Base-by-base conservation (phyloP, 2,329 filamentous ascomycete genomes). In the Neonectria punicea region DNA sequence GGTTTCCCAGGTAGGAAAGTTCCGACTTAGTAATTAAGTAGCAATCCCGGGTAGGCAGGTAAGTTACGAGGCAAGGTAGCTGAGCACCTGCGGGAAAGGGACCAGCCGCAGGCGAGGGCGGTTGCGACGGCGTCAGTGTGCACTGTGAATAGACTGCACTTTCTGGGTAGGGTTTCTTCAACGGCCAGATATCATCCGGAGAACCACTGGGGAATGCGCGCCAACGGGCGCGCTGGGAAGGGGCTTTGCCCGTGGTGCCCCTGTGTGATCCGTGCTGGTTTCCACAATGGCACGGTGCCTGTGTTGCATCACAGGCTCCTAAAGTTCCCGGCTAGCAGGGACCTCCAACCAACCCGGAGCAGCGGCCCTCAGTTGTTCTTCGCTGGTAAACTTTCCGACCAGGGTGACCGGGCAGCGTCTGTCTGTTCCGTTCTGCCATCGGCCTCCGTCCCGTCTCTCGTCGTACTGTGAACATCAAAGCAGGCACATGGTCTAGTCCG, bases 301-400 rank as follows among this genome's bases (percentile, higher is more conserved):
- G 16, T 51, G 71, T 73, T 68, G 70, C 71, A 74, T 74, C 67
- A 68, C 54, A 53, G 61, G 25, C 67, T 71, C 68, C 71, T 65
- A 71, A 73, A 70, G 70, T 70, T 73, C 68, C 63, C 72, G 46
- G 30, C 68, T 67, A 68, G 60, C 59, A 63, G 55, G 58, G 59
- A 25, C 43, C 34, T 57, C 51, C 36, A 56, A 25, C 58, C 43
- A 44, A 50, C 44, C 36, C 51, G 61, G 61, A 60, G 61, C 51
- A 47, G 18, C 51, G 44, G 56, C 36, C 39, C 39, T 20, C 39
- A 43, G n/a, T 36, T 49, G 44, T 43, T 63, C 51, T 44, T 39
- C 58, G 50, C 56, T 49, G 55, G 43, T 50, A 47, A 53, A 34
- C 47, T 36, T 54, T 53, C 53, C 47, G 54, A 36, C 55, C 16